Conservation (phyloP, 2,329 filamentous ascomycete genomes). For the Capronia epimyces region DNA sequence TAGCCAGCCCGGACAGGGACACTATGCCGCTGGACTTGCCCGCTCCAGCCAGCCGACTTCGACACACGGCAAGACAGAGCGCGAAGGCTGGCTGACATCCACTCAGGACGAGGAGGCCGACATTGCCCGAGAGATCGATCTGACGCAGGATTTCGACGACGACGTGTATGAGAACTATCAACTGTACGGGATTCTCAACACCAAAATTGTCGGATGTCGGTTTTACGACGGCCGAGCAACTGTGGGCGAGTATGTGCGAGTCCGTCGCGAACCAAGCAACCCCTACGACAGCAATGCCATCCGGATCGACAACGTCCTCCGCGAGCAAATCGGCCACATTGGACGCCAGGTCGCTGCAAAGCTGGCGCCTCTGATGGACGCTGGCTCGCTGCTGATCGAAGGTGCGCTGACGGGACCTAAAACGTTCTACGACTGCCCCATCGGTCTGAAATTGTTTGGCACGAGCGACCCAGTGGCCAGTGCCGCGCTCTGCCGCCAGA, state of each 20-base stretch:
- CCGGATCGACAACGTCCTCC: constrained; percentile 69
- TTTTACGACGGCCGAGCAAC: constrained; percentile 62
- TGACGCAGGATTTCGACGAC: constrained; percentile 35
- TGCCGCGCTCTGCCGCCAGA: constrained; percentile 52
- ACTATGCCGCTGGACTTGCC: neutral
- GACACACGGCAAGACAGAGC: constrained; percentile 10
- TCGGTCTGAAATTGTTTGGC: constrained; percentile 65
- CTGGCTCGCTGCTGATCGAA: constrained; percentile 59
- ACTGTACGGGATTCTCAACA: constrained; percentile 43
- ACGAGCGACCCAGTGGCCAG: constrained; percentile 52
- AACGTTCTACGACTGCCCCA: constrained; percentile 64
- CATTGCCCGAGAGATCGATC: constrained; percentile 29
- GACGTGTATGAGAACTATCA: constrained; percentile 34
- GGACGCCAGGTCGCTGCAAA: constrained; percentile 63
- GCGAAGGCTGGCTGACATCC: constrained; percentile 17
- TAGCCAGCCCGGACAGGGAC: constrained; percentile 9
- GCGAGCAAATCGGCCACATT: constrained; percentile 72
- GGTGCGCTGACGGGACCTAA: constrained; percentile 64
- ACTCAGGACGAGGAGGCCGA: constrained; percentile 30
- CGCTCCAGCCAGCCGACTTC: neutral
- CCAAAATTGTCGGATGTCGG: constrained; percentile 56
- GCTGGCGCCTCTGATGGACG: constrained; percentile 56
- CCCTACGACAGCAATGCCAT: constrained; percentile 71
- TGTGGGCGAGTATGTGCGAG: constrained; percentile 57
- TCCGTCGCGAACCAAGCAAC: constrained; percentile 63